phyloP scores from a whole-genome alignment of 106 monocot genomes.

The Dactylorhiza incarnata region DNA sequence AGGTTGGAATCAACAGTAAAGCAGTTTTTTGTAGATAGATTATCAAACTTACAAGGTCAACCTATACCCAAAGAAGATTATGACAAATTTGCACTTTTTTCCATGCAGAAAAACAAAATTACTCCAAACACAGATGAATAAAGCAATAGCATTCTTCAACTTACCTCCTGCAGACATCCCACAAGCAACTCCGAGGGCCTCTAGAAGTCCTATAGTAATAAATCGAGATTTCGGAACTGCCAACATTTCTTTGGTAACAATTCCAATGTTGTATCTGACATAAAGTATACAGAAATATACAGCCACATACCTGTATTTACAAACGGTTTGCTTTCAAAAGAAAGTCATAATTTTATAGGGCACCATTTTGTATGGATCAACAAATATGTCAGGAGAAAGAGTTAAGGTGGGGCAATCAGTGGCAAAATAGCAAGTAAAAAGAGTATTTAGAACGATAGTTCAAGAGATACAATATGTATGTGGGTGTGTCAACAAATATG shows the following conservation, averaged over 20 bases:
- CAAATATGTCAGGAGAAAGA: background rate
- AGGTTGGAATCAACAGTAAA: background rate
- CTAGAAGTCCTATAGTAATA: conserved; percentile 67
- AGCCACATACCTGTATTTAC: conserved; percentile 68
- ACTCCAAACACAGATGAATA: background rate
- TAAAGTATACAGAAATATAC: conserved; percentile 81
- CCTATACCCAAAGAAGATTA: background rate
- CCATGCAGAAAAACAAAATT: background rate
- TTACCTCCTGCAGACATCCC: conserved; percentile 98
- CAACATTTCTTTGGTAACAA: conserved; percentile 83
- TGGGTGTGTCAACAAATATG: background rate
- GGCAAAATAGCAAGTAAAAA: background rate
- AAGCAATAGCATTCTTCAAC: background rate
- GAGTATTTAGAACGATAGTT: too few relatives aligned
- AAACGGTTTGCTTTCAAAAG: background rate
- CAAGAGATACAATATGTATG: too few relatives aligned
- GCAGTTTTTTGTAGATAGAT: background rate
- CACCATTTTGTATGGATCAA: background rate
- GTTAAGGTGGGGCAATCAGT: background rate
- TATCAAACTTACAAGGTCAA: conserved; percentile 1
- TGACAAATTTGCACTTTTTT: background rate
- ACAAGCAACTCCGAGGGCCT: conserved; percentile 84
- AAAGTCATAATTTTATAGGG: background rate
- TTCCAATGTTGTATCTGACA: conserved; percentile 49
- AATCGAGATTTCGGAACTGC: conserved; percentile 77